Evolutionary conservation across 2,329 filamentous ascomycete genomes (phyloP).

Genomic region (Scytalidium lignicola): DNA sequence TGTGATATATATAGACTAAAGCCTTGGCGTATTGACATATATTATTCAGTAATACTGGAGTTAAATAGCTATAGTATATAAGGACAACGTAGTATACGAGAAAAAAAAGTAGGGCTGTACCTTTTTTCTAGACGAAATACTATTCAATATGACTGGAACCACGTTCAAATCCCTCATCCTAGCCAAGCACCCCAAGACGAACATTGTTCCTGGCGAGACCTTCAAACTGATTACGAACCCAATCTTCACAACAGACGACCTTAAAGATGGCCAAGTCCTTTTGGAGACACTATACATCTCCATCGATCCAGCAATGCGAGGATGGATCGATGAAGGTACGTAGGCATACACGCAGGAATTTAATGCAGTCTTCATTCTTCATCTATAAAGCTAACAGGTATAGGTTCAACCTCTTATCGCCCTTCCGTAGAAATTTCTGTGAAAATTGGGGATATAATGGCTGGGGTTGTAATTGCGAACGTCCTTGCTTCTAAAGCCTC

Average conservation of each 20-base stretch:
- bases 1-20: too few relatives aligned
- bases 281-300: slow-evolving; percentile 56
- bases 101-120: too few relatives aligned
- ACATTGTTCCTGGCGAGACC: slow-evolving; percentile 58
- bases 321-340: slow-evolving; percentile 51
- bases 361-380: too few relatives aligned
- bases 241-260: slow-evolving; percentile 36
- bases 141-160: slow-evolving; percentile 2
- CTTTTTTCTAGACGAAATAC: too few relatives aligned
- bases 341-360: too few relatives aligned
- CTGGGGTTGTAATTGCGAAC: slow-evolving; percentile 52
- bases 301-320: slow-evolving; percentile 67
- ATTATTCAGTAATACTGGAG: too few relatives aligned
- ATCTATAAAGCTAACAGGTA: too few relatives aligned
- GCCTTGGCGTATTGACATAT: too few relatives aligned
- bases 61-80: too few relatives aligned
- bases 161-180: slow-evolving; percentile 40
- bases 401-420: slow-evolving; percentile 52
- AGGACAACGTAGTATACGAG: too few relatives aligned
- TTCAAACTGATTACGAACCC: slow-evolving; percentile 48
- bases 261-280: slow-evolving; percentile 59
- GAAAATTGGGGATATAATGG: slow-evolving; percentile 60
- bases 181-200: slow-evolving; percentile 52
- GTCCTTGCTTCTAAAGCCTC: slow-evolving; percentile 54
- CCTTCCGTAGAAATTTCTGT: slow-evolving; percentile 44